phyloP scores from a whole-genome alignment of 768 basidiomycete species.

The Leccinum barrowsii region DNA sequence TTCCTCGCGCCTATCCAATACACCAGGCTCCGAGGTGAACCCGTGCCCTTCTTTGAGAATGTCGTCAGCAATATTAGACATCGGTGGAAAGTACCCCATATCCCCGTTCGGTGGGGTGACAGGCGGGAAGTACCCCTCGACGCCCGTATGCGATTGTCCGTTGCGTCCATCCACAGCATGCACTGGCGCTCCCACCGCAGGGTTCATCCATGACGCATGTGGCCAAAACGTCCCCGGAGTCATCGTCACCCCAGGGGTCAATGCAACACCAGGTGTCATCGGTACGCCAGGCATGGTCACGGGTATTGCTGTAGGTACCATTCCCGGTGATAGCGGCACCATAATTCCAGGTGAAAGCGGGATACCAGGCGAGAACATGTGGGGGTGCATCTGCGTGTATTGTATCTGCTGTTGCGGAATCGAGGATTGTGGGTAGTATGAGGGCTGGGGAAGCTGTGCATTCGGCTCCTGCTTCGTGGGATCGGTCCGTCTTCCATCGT shows the following conservation, averaged over 20 bases:
- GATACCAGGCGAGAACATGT: slow-evolving; percentile 30
- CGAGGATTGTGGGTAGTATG: slow-evolving; percentile 13
- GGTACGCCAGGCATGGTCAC: slow-evolving; percentile 21
- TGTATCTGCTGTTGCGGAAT: slow-evolving; percentile 18
- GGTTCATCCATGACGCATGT: slow-evolving; percentile 53
- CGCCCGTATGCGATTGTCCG: slow-evolving; percentile 10
- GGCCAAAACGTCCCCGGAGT: slow-evolving; percentile 73
- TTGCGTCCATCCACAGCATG: slow-evolving; percentile 24
- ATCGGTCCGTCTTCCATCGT: slow-evolving; percentile 7
- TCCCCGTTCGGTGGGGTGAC: slow-evolving; percentile 22
- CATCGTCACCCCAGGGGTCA: slow-evolving; percentile 65
- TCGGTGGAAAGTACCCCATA: slow-evolving; percentile 42
- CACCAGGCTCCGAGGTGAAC: background rate
- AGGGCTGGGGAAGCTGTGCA: slow-evolving; percentile 5
- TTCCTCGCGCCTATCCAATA: background rate
- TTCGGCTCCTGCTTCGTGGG: slow-evolving; percentile 4
- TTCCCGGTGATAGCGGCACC: slow-evolving; percentile 26
- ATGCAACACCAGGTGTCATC: slow-evolving; percentile 28
- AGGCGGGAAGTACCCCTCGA: slow-evolving; percentile 44
- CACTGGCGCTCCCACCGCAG: slow-evolving; percentile 62
- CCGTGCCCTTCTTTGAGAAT: slow-evolving; percentile 31
- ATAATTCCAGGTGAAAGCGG: slow-evolving; percentile 32
- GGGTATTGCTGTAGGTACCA: slow-evolving; percentile 15
- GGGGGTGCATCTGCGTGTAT: slow-evolving; percentile 23
- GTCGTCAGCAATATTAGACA: slow-evolving; percentile 35